Base-by-base conservation (phyloP, 192 early-diverging fungal species). In the Dispira simplex region DNA sequence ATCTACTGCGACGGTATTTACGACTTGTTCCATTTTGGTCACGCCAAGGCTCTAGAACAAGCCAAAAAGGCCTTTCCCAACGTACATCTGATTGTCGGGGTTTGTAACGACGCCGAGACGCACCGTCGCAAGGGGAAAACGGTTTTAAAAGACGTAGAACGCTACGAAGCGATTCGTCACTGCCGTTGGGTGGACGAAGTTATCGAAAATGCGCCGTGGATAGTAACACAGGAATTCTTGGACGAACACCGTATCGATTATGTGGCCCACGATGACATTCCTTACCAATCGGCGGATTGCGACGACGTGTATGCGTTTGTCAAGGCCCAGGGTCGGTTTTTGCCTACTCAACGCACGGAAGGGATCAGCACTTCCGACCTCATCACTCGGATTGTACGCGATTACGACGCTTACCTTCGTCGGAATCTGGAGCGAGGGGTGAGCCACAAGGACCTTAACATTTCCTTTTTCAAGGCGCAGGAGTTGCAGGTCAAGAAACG, bases 1-100 rank as follows among this genome's bases (percentile, higher is more conserved):
- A 79, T 92, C 60, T 92, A 92, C 73, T 88, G 83, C 67, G 90
- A 92, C 75, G 90, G 90, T 14, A 90, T 92, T 55, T 92, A 85
- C 71, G 88, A 90, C 72, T 67, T 89, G 67, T 85, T 90, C 64
- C 88, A 92, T 69, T 86, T 87, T 63, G 90, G 90, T 1, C 88
- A 92, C 62, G 84, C 85, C 66, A 79, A 81, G 52, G 82, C 86
- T 45, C 71, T 92, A 46, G 85, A 90, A 68, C 88, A 92, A 70
- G 90, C 90, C 8, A 92, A 92, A 63, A 86, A 85, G 62, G 73
- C 82, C 11, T 82, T 92, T 55, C 82, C 85, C 1, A 78, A 87
- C 64, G 87, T 89, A 11, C 78, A 87, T 49, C 70, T 92, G 67
- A 62, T 91, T 18, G 88, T 91, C 44, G 88, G 88, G 58, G 86